phyloP scores from a whole-genome alignment of 2,329 filamentous ascomycete species.

The Trichoderma polysporum region DNA sequence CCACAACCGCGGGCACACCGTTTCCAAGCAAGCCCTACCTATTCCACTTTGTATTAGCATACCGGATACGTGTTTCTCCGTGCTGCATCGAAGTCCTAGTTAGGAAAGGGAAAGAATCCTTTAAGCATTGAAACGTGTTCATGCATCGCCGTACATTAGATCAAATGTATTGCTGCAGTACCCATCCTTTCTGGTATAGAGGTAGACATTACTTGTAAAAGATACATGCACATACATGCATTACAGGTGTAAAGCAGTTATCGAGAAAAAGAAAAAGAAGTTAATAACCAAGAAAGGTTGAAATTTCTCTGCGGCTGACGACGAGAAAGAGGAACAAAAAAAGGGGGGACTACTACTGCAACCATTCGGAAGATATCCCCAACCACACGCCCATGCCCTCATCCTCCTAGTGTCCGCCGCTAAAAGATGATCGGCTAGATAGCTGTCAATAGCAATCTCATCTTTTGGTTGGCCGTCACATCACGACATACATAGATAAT shows the following conservation, averaged over 20 bases:
- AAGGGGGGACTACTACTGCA: not conserved
- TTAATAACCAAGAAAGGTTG: not conserved
- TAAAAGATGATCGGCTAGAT: not conserved
- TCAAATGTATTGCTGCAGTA: not conserved
- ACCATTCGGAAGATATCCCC: slow-evolving; percentile 11
- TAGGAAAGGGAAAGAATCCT: not conserved
- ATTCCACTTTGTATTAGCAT: not conserved
- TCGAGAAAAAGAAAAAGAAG: not conserved
- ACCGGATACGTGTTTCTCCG: not conserved
- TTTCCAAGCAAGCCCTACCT: not conserved
- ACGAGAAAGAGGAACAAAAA: not conserved
- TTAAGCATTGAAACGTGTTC: slow-evolving; percentile 18
- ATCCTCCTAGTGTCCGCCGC: not conserved
- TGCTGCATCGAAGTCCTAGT: not conserved
- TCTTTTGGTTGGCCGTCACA: not conserved
- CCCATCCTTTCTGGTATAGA: not conserved
- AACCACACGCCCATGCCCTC: not conserved
- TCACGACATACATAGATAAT: not conserved
- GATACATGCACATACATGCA: not conserved
- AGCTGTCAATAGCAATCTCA: not conserved
- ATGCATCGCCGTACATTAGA: slow-evolving; percentile 14
- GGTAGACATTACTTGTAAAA: not conserved
- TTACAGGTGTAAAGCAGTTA: not conserved
- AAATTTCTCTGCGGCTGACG: not conserved
- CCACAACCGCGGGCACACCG: not conserved